phyloP scores from a whole-genome alignment of 2,329 filamentous ascomycete genomes.

The Cercospora sp. region DNA sequence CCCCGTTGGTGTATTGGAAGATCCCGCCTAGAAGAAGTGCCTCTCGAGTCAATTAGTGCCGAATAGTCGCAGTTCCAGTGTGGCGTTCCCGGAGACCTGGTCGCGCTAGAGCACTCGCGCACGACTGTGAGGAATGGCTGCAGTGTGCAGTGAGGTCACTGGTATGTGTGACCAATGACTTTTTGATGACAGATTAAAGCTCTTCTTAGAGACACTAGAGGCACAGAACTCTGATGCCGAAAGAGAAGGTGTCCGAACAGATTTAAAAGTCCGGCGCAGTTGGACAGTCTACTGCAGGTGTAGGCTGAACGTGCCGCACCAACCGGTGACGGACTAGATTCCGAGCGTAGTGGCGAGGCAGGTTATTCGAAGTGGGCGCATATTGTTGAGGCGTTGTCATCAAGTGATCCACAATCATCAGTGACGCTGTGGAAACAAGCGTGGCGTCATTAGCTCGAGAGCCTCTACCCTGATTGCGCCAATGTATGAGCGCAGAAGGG shows the following conservation, averaged over 20 bases:
- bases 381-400: not conserved
- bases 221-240: not conserved
- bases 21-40: not conserved
- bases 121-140: slow-evolving; percentile 23
- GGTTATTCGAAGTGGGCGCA: not conserved
- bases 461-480: slow-evolving; percentile 18
- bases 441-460: slow-evolving; percentile 25
- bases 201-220: not conserved
- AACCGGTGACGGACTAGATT: slow-evolving; percentile 3
- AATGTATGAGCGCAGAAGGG: slow-evolving; percentile 15
- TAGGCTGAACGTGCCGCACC: not conserved
- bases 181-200: slow-evolving; percentile 7
- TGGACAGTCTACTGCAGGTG: slow-evolving; percentile 5
- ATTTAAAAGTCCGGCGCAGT: slow-evolving; percentile 4
- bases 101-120: slow-evolving; percentile 20
- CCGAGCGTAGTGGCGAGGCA: slow-evolving; percentile 18
- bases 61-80: slow-evolving; percentile 13
- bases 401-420: not conserved
- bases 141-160: slow-evolving; percentile 19
- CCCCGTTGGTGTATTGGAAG: not conserved
- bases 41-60: slow-evolving; percentile 7
- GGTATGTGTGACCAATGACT: slow-evolving; percentile 15
- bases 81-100: slow-evolving; percentile 18
- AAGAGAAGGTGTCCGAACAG: not conserved
- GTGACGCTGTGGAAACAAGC: slow-evolving; percentile 8